These are phyloP conservation scores for Stromatinia cepivora DNA, from an alignment of 2,329 filamentous ascomycete genomes.

Conservation along the genomic window DNA sequence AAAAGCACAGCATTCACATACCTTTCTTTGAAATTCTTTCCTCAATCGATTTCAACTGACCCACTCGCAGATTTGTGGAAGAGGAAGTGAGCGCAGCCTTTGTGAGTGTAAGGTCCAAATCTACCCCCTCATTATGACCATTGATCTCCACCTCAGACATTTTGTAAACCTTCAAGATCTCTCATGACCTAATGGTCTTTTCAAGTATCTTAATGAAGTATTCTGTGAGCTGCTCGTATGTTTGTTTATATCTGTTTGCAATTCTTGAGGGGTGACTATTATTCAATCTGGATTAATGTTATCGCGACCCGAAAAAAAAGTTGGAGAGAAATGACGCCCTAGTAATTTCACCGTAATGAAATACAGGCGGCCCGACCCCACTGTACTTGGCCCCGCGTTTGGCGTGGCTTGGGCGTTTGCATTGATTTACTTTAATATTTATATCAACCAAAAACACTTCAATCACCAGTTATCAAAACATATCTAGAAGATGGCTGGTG, in stretches of 20 bases:
- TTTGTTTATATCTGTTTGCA: neutral
- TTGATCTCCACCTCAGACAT: conserved; percentile 54
- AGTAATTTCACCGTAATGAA: conserved; percentile 8
- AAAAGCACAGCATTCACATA: conserved; percentile 37
- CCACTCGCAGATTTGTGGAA: conserved; percentile 58
- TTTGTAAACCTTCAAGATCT: conserved; percentile 40
- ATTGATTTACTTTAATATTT: conserved; percentile 8
- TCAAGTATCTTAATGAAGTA: conserved; percentile 2
- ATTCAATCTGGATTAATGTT: conserved; percentile 20
- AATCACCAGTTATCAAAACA: conserved; percentile 7
- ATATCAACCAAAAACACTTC: conserved; percentile 9
- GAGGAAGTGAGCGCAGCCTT: conserved; percentile 59
- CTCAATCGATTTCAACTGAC: conserved; percentile 56
- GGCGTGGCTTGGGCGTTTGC: conserved; percentile 10
- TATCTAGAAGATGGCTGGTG: conserved; percentile 58
- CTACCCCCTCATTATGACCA: conserved; percentile 45
- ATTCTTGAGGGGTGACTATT: conserved; percentile 4
- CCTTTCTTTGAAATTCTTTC: conserved; percentile 57
- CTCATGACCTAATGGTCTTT: conserved; percentile 36
- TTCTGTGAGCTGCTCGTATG: neutral
- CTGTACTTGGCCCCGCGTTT: conserved; percentile 23
- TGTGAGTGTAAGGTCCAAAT: conserved; percentile 54
- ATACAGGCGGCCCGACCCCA: conserved; percentile 10
- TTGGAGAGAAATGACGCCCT: conserved; percentile 20
- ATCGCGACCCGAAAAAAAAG: conserved; percentile 17